Conservation (phyloP, 2,329 filamentous ascomycete species). For the Colletotrichum caudatum region DNA sequence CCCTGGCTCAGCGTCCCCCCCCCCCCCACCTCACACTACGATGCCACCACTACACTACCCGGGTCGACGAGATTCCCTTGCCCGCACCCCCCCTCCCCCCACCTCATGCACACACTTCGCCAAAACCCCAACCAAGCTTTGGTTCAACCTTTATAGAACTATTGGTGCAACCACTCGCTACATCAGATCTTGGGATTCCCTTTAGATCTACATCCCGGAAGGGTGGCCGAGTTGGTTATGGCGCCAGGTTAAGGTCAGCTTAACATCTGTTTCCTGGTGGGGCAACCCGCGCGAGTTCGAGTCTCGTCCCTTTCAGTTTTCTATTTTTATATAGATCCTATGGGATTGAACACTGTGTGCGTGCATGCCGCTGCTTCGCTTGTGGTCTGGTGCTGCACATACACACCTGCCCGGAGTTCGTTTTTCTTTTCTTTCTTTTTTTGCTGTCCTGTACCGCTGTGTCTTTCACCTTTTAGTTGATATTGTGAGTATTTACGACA, state of each 20-base stretch:
- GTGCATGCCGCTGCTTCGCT: background rate
- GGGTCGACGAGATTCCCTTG: constrained; percentile 1
- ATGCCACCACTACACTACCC: background rate
- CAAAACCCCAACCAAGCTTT: background rate
- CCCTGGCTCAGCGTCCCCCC: background rate
- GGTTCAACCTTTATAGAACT: background rate
- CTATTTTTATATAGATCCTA: background rate
- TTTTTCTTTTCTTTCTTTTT: background rate
- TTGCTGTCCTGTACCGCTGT: background rate
- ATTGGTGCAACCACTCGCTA: accelerated
- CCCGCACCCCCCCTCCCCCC: background rate
- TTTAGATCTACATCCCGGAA: background rate
- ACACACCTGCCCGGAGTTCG: background rate
- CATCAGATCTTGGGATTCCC: background rate
- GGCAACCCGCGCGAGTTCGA: constrained; percentile 42
- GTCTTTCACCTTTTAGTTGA: background rate
- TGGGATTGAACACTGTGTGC: background rate
- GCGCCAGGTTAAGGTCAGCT: constrained; percentile 42
- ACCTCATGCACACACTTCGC: constrained; percentile 13
- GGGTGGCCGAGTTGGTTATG: constrained; percentile 43
- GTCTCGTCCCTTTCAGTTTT: constrained; percentile 42
- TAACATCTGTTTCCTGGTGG: constrained; percentile 42
- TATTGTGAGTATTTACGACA: background rate
- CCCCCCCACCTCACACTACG: background rate
- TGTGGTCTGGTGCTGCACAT: background rate